Conservation (phyloP, 768 basidiomycete genomes). For the Lactifluus piperatus region DNA sequence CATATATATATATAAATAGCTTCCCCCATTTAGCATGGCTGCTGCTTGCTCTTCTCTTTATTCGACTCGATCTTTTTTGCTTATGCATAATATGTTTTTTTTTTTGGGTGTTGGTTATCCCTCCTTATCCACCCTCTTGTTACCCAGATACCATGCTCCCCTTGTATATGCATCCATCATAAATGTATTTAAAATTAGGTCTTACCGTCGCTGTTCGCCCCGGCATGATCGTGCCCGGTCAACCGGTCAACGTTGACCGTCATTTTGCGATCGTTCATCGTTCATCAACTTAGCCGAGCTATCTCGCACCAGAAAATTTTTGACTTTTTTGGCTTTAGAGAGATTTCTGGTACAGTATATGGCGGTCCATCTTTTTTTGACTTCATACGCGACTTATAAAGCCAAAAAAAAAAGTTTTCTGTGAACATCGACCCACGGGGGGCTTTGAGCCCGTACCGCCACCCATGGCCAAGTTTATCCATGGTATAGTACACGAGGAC, state of each 20-base stretch:
- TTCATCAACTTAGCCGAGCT: neutral
- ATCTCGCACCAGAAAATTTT: too few species aligned
- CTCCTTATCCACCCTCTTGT: neutral
- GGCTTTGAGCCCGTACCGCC: too few species aligned
- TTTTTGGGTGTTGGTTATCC: neutral
- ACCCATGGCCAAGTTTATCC: too few species aligned
- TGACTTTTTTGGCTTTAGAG: too few species aligned
- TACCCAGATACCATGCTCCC: conserved; percentile 11
- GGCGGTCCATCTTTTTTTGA: too few species aligned
- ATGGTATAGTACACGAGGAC: too few species aligned
- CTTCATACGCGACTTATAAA: too few species aligned
- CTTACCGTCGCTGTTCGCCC: neutral
- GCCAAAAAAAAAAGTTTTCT: too few species aligned
- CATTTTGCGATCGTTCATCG: neutral
- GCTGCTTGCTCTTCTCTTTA: neutral
- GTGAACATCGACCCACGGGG: too few species aligned
- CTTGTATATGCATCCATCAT: conserved; percentile 10
- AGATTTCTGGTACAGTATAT: too few species aligned
- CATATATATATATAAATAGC: neutral
- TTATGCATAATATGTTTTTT: conserved; percentile 1
- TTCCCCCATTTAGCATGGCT: neutral
- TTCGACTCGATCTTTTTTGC: neutral
- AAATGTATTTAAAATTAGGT: conserved; percentile 5
- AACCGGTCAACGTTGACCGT: neutral
- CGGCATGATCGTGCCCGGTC: too few species aligned